phyloP scores from a whole-genome alignment of 169 alveolate genomes.

The Cryptosporidium tyzzeri region DNA sequence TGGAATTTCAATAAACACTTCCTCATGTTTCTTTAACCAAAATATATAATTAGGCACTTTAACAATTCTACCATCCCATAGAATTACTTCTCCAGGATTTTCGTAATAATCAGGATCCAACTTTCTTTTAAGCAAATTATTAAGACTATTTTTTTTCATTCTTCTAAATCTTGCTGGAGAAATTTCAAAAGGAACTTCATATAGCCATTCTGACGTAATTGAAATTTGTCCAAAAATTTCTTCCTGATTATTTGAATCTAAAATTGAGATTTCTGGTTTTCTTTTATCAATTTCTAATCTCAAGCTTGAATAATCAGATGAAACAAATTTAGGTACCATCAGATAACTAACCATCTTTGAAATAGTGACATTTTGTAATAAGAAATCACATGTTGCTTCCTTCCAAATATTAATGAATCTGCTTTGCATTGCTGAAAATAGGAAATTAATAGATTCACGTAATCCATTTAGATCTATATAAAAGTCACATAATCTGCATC shows the following conservation, averaged over 20 bases:
- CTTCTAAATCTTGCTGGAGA: slow-evolving; percentile 32
- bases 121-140: not conserved
- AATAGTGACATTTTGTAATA: slow-evolving; percentile 36
- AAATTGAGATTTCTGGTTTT: slow-evolving; percentile 15
- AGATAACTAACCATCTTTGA: slow-evolving; percentile 22
- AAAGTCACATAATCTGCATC: slow-evolving; percentile 29
- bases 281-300: not conserved
- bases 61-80: slow-evolving; percentile 43
- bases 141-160: not conserved
- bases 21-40: slow-evolving; percentile 57
- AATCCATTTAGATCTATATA: not conserved
- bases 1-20: slow-evolving; percentile 58
- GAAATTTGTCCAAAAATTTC: slow-evolving; percentile 32
- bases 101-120: slow-evolving; percentile 29
- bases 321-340: slow-evolving; percentile 38
- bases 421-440: slow-evolving; percentile 40
- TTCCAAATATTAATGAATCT: slow-evolving; percentile 51
- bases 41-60: slow-evolving; percentile 53
- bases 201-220: not conserved
- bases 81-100: slow-evolving; percentile 38
- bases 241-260: slow-evolving; percentile 12
- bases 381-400: slow-evolving; percentile 52
- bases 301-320: slow-evolving; percentile 6
- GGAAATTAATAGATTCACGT: slow-evolving; percentile 29
- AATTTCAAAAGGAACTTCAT: slow-evolving; percentile 40